Conservation (phyloP, 306 rosid genomes). For the Pterocarpus santalinus region DNA sequence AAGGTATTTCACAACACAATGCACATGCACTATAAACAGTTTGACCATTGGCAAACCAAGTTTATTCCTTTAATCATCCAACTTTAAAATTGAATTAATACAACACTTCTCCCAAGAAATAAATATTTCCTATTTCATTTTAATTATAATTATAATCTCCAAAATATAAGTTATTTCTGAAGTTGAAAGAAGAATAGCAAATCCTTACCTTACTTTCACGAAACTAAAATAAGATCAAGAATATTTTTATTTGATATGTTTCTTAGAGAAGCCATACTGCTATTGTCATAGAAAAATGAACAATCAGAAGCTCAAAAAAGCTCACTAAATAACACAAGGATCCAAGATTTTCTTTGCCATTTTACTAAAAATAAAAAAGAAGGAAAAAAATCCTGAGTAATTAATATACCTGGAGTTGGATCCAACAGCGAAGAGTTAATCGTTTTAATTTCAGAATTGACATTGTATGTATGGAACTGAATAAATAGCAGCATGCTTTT, state of each 20-base stretch:
- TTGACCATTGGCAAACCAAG: too few relatives aligned
- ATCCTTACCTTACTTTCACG: slow-evolving; percentile 1
- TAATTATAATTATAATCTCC: background rate
- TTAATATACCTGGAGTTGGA: background rate
- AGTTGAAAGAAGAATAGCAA: background rate
- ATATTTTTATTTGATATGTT: background rate
- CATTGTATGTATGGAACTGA: background rate
- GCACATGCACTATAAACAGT: too few relatives aligned
- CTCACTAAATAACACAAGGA: background rate
- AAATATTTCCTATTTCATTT: background rate
- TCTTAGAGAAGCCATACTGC: background rate
- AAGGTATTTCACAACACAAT: too few relatives aligned
- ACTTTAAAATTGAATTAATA: too few relatives aligned
- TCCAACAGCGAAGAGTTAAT: background rate
- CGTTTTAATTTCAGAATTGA: slow-evolving; percentile 5
- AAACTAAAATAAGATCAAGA: background rate
- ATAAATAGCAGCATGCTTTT: background rate
- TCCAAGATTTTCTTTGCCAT: background rate
- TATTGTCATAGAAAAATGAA: background rate
- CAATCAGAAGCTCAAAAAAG: background rate
- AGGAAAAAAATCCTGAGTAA: background rate
- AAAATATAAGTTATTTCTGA: background rate
- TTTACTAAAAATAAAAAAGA: background rate
- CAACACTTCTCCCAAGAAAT: too few relatives aligned
- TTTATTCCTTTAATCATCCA: too few relatives aligned